Evolutionary conservation across 352 stramenopile species (phyloP).

Genomic region (Pythium chondricola): DNA sequence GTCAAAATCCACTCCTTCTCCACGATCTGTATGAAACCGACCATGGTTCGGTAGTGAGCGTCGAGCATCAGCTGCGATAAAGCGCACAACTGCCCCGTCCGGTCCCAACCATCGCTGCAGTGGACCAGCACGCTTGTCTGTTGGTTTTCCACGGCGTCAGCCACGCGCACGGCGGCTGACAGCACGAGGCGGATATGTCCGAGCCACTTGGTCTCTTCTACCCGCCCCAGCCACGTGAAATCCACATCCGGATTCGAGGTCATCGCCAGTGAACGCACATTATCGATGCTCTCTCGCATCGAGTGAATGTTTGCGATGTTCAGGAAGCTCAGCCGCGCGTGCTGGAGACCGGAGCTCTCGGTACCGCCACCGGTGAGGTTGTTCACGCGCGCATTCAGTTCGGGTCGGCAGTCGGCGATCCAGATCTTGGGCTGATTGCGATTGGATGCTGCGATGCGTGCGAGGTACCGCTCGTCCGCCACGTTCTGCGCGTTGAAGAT

Average conservation of each 20-base stretch:
- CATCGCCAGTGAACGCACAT: conserved; percentile 42
- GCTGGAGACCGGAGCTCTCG: conserved; percentile 72
- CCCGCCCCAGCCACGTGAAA: conserved; percentile 47
- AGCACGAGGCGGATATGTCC: conserved; percentile 65
- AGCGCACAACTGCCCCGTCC: conserved; percentile 79
- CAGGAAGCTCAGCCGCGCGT: conserved; percentile 77
- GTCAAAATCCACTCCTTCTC: conserved; percentile 85
- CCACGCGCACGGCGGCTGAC: conserved; percentile 57
- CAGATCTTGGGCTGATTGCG: conserved; percentile 48
- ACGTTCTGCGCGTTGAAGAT: conserved; percentile 73
- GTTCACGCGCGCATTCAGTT: conserved; percentile 88
- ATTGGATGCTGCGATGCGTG: conserved; percentile 42
- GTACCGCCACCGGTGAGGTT: conserved; percentile 87
- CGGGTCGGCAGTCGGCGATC: conserved; percentile 87
- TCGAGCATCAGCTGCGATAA: conserved; percentile 88
- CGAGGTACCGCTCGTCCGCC: conserved; percentile 71
- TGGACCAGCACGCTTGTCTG: conserved; percentile 83
- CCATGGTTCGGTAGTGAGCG: conserved; percentile 76
- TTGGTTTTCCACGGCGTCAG: conserved; percentile 57
- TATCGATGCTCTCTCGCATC: conserved; percentile 85
- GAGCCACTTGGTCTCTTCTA: conserved; percentile 83
- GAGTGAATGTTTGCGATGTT: conserved; percentile 93
- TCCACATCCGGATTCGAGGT: conserved; percentile 47
- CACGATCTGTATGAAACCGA: conserved; percentile 74
- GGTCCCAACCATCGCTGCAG: conserved; percentile 91